phyloP scores from a whole-genome alignment of 2,329 filamentous ascomycete species.

The Clarireedia homoeocarpa region DNA sequence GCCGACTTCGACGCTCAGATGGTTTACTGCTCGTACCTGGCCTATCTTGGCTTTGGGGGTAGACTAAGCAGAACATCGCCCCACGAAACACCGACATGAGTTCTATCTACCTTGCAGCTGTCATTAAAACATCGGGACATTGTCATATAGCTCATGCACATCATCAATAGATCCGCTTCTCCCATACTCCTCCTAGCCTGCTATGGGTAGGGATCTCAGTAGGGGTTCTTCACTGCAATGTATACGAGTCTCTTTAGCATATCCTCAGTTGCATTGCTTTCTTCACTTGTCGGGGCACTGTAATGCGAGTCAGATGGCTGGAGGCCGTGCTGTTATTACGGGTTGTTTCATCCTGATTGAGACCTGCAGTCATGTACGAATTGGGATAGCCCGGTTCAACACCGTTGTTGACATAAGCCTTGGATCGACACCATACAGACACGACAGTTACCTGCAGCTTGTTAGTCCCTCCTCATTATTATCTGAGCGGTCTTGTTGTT shows the following conservation, averaged over 20 bases:
- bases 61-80: neutral
- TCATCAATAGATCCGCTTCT: neutral
- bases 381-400: neutral
- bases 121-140: neutral
- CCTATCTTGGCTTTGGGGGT: neutral
- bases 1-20: neutral
- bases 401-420: conserved; percentile 1
- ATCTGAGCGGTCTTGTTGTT: neutral
- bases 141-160: neutral
- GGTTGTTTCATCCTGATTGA: conserved; percentile 8
- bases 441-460: too few species aligned
- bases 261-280: too few species aligned
- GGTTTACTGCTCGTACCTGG: neutral
- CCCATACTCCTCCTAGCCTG: neutral
- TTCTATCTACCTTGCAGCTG: neutral
- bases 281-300: too few species aligned
- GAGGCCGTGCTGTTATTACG: neutral
- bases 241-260: neutral
- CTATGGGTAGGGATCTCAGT: neutral
- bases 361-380: conserved; percentile 7
- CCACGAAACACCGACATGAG: neutral
- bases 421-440: neutral
- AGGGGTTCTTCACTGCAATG: neutral
- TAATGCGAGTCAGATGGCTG: too few species aligned
- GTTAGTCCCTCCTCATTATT: neutral